Percentiles rank a stretch among this genome's conserved stretches.
Evolutionary conservation across 1,284 basidiomycete genomes (phyloP).

Genomic region (Ganoderma multipileum): DNA sequence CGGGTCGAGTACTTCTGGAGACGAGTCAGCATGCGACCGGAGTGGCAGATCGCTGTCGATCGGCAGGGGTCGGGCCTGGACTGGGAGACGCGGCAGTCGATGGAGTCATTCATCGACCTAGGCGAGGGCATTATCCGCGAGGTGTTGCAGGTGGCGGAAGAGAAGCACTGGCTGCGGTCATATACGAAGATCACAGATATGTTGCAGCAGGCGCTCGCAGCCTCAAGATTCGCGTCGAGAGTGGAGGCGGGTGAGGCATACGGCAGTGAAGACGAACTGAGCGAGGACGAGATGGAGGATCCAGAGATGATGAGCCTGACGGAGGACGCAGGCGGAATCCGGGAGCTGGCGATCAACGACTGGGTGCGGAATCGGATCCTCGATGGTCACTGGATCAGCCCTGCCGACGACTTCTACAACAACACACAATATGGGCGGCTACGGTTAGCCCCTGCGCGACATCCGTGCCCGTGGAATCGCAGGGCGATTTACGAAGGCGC

Average conservation of each 20-base stretch:
- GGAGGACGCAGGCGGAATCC: constrained; percentile 64
- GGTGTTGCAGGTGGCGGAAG: constrained; percentile 64
- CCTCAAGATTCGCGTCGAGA: constrained; percentile 52
- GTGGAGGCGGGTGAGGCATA: constrained; percentile 47
- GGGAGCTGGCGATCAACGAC: constrained; percentile 71
- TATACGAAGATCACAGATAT: constrained; percentile 70
- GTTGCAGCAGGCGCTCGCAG: constrained; percentile 69
- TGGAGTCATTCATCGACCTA: constrained; percentile 73
- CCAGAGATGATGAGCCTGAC: constrained; percentile 62
- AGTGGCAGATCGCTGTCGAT: constrained; percentile 68
- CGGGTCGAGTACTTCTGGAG: constrained; percentile 67
- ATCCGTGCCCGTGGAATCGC: constrained; percentile 72
- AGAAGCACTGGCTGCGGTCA: constrained; percentile 72
- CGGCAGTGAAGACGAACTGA: constrained; percentile 47
- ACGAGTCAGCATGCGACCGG: constrained; percentile 50
- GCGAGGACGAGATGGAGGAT: constrained; percentile 67
- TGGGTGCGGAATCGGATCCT: constrained; percentile 75
- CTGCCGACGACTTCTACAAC: constrained; percentile 70
- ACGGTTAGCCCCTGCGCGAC: constrained; percentile 54
- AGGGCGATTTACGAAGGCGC: constrained; percentile 38
- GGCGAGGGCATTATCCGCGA: constrained; percentile 73
- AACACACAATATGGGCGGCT: constrained; percentile 48
- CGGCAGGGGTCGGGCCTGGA: constrained; percentile 54
- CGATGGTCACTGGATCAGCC: constrained; percentile 76
- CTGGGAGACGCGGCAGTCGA: constrained; percentile 68